These are phyloP conservation scores for Davidsoniella neocaledoniae DNA, from an alignment of 2,329 filamentous ascomycete genomes.

Conservation along the genomic window DNA sequence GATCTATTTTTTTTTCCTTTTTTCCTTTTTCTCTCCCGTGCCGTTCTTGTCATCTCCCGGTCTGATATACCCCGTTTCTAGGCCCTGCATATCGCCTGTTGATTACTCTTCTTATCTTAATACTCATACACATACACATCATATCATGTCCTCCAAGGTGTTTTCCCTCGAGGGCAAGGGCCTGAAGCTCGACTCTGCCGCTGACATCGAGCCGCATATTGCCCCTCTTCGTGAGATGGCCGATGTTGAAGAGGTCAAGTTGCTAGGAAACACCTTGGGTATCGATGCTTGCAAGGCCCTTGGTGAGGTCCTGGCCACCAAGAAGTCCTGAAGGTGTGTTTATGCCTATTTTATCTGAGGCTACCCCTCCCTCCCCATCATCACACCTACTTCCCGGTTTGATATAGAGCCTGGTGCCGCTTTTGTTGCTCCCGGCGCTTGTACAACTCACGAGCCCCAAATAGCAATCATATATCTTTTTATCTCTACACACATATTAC, in stretches of 20 bases:
- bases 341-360: neutral
- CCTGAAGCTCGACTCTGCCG: slow-evolving; percentile 79
- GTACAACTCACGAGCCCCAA: too few relatives aligned
- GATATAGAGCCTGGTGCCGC: neutral
- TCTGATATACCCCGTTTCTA: slow-evolving; percentile 1
- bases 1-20: neutral
- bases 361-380: slow-evolving; percentile 5
- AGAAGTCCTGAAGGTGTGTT: slow-evolving; percentile 60
- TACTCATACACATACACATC: neutral
- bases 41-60: neutral
- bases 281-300: slow-evolving; percentile 75
- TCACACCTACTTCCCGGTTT: neutral
- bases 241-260: slow-evolving; percentile 67
- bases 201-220: slow-evolving; percentile 74
- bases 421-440: too few relatives aligned
- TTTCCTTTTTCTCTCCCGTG: neutral
- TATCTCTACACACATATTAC: slow-evolving; percentile 1
- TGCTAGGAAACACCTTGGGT: slow-evolving; percentile 85
- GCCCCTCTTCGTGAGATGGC: slow-evolving; percentile 52
- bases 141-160: slow-evolving; percentile 36
- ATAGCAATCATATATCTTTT: slow-evolving; percentile 5
- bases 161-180: slow-evolving; percentile 87
- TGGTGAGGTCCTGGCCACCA: slow-evolving; percentile 66
- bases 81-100: neutral
- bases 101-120: neutral